A percentile compares a stretch with the other conserved stretches of the same genome.
Conservation (phyloP, 805 yeast species). For the Saturnispora sanitii region DNA sequence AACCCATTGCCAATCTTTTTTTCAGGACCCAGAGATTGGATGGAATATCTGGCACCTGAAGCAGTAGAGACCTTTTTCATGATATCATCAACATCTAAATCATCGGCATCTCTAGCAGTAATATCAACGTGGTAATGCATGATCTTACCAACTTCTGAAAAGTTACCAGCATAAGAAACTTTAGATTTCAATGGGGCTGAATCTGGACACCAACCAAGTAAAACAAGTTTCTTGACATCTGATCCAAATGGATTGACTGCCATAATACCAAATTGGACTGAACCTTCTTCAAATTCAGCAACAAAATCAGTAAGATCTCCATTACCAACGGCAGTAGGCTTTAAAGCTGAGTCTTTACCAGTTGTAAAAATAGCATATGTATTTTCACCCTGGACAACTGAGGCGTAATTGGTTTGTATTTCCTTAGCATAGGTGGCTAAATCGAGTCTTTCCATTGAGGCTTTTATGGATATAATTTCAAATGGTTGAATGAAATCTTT, state of each 20-base stretch:
- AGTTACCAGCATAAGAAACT: conserved; percentile 66
- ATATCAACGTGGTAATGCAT: conserved; percentile 92
- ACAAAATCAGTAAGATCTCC: conserved; percentile 72
- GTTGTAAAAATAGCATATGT: conserved; percentile 80
- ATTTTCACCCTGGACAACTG: conserved; percentile 69
- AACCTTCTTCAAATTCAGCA: conserved; percentile 73
- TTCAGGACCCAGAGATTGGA: conserved; percentile 30
- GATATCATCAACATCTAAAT: conserved; percentile 70
- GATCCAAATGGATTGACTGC: conserved; percentile 88
- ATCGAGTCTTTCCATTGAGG: conserved; percentile 44
- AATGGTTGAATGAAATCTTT: no score
- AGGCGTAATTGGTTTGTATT: conserved; percentile 65
- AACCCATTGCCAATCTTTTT: conserved; percentile 21
- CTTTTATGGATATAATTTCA: no score
- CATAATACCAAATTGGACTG: conserved; percentile 83
- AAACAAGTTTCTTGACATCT: conserved; percentile 71
- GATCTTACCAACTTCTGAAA: conserved; percentile 61
- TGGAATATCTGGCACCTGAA: conserved; percentile 90
- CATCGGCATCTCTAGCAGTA: conserved; percentile 92
- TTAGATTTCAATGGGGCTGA: conserved; percentile 75
- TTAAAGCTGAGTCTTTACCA: conserved; percentile 41
- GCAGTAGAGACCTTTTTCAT: conserved; percentile 75
- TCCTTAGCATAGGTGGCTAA: conserved; percentile 62
- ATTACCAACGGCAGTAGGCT: conserved; percentile 41
- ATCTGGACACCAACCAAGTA: conserved; percentile 97